Base-by-base conservation (phyloP, 2,329 filamentous ascomycete species). In the Fusarium subtropicale region DNA sequence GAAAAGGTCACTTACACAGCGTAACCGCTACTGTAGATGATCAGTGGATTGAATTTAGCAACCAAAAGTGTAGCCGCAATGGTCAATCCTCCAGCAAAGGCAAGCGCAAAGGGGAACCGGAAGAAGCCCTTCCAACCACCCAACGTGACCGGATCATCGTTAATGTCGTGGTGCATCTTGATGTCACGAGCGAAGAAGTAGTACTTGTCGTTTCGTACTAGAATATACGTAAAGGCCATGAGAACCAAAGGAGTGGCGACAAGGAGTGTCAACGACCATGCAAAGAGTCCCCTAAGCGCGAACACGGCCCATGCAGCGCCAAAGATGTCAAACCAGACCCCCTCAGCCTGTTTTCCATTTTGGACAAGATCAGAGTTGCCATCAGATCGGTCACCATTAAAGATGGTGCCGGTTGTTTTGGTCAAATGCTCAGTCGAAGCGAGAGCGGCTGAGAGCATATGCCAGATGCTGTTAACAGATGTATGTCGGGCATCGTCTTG, bases 271-370 rank as follows among this genome's bases (percentile, higher is more conserved):
- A 98, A 86, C 7, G 93, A 94, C 81, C 96, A 89, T 5, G 93
- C 94, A 79, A 98, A 98, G 60, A 98, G 85, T 10, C 92, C 94
- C 67, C 92, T 88, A 39, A 97, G 84, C 47, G 87, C 86, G 76
- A 97, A 92, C 3, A 97, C 85, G 18, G 91, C 92, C 78, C 97
- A 94, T 2, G 85, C 85, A 57, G 85, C 87, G 44, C 95, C 96
- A 69, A 97, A 95, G 10, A 98, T 80, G 76, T 98, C 96, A 76
- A 98, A 98, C 93, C 94, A 99, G 16, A 98, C 93, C 31, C 90
- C 92, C 63, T 88, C 84, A 18, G 86, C 89, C 7, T 89, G 89
- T 36, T 81, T 84, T 12, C 92, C 91, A 65, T 90, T 91, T 66
- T 87, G 84, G 3, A 91, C 87, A 72, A 90, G 89, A 56, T 86